Base-by-base conservation (phyloP, 1,139 yeast species). In the Suhomyces terraborum region DNA sequence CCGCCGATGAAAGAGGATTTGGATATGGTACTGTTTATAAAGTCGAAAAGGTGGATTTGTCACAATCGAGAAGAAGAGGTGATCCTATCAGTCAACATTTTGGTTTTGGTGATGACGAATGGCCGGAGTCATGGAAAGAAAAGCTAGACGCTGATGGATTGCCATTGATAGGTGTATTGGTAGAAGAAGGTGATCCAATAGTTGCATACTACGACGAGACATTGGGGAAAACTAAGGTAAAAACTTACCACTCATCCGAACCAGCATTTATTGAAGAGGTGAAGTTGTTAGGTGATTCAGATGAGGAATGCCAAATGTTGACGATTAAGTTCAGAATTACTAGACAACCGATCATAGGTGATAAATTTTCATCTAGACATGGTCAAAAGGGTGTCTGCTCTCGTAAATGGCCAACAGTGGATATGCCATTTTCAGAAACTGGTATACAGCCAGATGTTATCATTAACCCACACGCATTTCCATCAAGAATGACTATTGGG, bases 341-440 rank as follows among this genome's bases (percentile, higher is more conserved):
- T 48, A 84, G 99, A 73, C 79, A 88, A 34, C 98, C 98, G 22
- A 77, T 87, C 54, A 93, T 94, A 63, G 99, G 99, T 65, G 99
- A 93, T 69, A 93, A 93, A 69, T 93, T 94, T 62, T 91, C 98
- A 7, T 91, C 98, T 18, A 83, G 98, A 68, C 98, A 93, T 72
- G 98, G 98, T 48, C 99, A 93, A 69, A 93, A 93, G 69, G 99
- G 99, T 80, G 98, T 93, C 47, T 93, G 98, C 69, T 91, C 98
- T 10, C 86, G 96, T 64, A 93, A 91, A 66, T 93, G 98, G 96
- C 98, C 98, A 19, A 84, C 88, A 39, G 75, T 87, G 50, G 98
- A 93, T 62, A 84, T 93, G 96, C 99, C 99, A 46, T 93, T 93
- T 69, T 80, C 89, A 50, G 98, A 93, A 68, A 73, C 86, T 26